Percentiles rank a stretch among this genome's conserved stretches.
Evolutionary conservation across 2,329 filamentous ascomycete genomes (phyloP).

Genomic region (Calycina herbarum): DNA sequence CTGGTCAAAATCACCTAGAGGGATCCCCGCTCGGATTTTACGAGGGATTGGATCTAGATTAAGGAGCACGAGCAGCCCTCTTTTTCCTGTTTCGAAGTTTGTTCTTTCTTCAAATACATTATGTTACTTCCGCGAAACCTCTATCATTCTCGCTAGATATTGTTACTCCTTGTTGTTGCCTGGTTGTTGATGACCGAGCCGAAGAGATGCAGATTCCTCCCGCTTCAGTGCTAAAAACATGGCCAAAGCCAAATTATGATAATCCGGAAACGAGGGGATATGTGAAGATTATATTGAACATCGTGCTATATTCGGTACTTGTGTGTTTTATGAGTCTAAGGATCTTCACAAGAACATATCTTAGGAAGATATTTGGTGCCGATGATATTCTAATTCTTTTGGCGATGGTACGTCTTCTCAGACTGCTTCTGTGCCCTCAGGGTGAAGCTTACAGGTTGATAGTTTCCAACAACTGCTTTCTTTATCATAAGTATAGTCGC

Average conservation of each 20-base stretch:
- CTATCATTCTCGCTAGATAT: not conserved
- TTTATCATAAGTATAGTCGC: slow-evolving; percentile 40
- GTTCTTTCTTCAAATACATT: slow-evolving; percentile 4
- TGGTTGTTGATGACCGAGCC: not conserved
- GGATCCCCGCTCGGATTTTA: no score
- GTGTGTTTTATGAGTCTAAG: slow-evolving; percentile 45
- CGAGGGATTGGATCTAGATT: not conserved
- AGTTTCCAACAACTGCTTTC: slow-evolving; percentile 41
- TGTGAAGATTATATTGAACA: slow-evolving; percentile 44
- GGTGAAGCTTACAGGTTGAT: slow-evolving; percentile 6
- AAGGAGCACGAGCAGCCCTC: not conserved
- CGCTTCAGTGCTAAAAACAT: slow-evolving; percentile 20
- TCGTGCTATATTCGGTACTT: slow-evolving; percentile 42
- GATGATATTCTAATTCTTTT: slow-evolving; percentile 49
- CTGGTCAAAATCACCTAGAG: not conserved
- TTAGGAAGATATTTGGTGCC: slow-evolving; percentile 46
- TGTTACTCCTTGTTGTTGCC: not conserved
- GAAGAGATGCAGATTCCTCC: slow-evolving; percentile 29
- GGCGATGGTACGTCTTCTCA: slow-evolving; percentile 37
- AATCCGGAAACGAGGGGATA: slow-evolving; percentile 47
- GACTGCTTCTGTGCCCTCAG: not conserved
- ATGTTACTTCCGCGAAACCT: not conserved
- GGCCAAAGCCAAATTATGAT: slow-evolving; percentile 47
- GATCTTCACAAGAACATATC: slow-evolving; percentile 46
- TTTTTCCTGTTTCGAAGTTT: not conserved